phyloP scores from a whole-genome alignment of 1,139 yeast species.

The Taphrina wiesneri region DNA sequence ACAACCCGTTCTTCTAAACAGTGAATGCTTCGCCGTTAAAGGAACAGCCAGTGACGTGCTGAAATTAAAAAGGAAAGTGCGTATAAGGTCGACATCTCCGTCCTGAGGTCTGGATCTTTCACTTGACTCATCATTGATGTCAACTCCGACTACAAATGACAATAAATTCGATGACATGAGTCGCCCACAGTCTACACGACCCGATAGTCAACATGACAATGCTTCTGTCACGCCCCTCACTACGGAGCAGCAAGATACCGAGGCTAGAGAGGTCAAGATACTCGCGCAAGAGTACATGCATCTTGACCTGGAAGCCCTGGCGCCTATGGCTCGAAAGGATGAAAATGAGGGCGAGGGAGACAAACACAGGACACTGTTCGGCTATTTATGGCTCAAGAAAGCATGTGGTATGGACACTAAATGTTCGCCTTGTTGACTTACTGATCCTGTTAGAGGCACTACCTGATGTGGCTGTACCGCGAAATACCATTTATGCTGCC shows the following conservation, averaged over 20 bases:
- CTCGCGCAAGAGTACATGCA: constrained; percentile 12
- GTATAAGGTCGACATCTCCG: not conserved
- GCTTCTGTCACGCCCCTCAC: not conserved
- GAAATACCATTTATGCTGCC: constrained; percentile 77
- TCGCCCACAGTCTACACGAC: constrained; percentile 17
- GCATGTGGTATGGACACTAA: constrained; percentile 19
- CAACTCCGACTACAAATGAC: constrained; percentile 6
- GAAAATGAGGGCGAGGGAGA: constrained; percentile 21
- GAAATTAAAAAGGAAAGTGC: not conserved
- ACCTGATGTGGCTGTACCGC: constrained; percentile 71
- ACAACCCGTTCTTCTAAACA: not conserved
- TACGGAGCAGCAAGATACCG: constrained; percentile 13
- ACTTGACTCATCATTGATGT: not conserved
- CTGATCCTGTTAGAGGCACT: constrained; percentile 13
- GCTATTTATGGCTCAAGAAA: constrained; percentile 22
- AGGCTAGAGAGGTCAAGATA: constrained; percentile 10
- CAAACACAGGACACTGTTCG: constrained; percentile 12
- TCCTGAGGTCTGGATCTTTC: not conserved
- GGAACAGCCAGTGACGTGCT: not conserved
- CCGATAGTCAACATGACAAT: not conserved
- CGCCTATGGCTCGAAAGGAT: constrained; percentile 2
- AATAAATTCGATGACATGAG: not conserved
- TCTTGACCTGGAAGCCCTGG: constrained; percentile 3
- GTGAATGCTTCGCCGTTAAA: not conserved
- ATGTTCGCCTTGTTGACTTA: not conserved